Evolutionary conservation across 345 rosid genomes (phyloP).

Genomic region (Aurinia saxatilis): DNA sequence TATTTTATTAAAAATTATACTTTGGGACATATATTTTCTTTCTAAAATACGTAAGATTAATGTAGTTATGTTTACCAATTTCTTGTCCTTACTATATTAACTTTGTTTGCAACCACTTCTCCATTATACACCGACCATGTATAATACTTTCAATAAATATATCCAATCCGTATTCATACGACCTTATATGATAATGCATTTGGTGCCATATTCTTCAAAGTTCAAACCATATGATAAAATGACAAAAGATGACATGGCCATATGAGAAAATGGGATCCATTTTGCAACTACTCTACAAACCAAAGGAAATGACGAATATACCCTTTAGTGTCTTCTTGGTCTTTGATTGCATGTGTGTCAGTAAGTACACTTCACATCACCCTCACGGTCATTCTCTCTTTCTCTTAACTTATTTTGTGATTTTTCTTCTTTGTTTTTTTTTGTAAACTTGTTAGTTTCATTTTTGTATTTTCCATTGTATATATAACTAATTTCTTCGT

Average conservation of each 20-base stretch:
- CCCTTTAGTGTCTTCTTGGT: not conserved
- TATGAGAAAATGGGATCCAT: not conserved
- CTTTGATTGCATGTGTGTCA: slow-evolving; percentile 3
- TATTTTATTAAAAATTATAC: too few species aligned
- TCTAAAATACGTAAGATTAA: too few species aligned
- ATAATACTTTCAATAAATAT: not conserved
- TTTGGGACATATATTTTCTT: too few species aligned
- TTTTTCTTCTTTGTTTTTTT: not conserved
- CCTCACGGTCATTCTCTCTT: not conserved
- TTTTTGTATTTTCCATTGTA: too few species aligned
- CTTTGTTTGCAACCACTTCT: not conserved
- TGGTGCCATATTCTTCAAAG: not conserved
- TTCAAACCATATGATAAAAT: not conserved
- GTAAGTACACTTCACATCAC: not conserved
- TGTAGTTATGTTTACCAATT: not conserved
- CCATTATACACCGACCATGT: not conserved
- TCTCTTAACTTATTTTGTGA: not conserved
- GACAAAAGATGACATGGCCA: not conserved
- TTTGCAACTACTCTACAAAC: not conserved
- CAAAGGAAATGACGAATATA: not conserved
- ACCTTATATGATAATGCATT: not conserved
- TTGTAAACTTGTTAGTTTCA: too few species aligned
- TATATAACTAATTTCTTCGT: too few species aligned
- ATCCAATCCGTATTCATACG: not conserved
- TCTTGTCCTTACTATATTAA: not conserved